Conservation (phyloP, 495 filamentous ascomycete species). For the Xylaria cubensis region DNA sequence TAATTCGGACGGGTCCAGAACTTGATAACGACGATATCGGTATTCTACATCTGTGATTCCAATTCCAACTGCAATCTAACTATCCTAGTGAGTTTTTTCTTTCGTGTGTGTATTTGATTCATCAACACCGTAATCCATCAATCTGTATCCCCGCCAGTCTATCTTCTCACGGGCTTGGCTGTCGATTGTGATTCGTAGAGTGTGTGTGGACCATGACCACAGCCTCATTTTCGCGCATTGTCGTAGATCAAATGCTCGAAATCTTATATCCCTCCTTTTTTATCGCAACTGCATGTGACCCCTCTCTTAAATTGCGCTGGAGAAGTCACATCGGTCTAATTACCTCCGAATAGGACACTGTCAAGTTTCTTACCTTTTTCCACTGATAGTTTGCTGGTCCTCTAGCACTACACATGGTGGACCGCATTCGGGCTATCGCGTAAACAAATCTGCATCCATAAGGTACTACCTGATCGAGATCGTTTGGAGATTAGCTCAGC, state of each 20-base stretch:
- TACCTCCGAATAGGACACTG: neutral
- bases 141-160: neutral
- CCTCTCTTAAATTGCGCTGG: neutral
- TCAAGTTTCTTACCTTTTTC: neutral
- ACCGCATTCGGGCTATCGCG: neutral
- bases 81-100: neutral
- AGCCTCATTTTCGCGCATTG: conserved; percentile 11
- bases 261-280: conserved; percentile 1
- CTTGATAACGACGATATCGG: conserved; percentile 1
- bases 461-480: conserved; percentile 11
- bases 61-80: neutral
- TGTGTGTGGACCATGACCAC: neutral
- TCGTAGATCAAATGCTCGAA: neutral
- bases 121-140: neutral
- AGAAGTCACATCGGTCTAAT: neutral
- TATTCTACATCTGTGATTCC: neutral
- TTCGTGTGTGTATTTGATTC: neutral
- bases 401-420: neutral
- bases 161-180: conserved; percentile 3
- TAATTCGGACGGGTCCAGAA: conserved; percentile 20
- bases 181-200: conserved; percentile 15
- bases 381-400: neutral
- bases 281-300: conserved; percentile 4
- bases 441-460: neutral
- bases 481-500: conserved; percentile 10